These are phyloP conservation scores for Candida sanyaensis DNA, from an alignment of 1,139 yeast genomes.

Conservation along the genomic window DNA sequence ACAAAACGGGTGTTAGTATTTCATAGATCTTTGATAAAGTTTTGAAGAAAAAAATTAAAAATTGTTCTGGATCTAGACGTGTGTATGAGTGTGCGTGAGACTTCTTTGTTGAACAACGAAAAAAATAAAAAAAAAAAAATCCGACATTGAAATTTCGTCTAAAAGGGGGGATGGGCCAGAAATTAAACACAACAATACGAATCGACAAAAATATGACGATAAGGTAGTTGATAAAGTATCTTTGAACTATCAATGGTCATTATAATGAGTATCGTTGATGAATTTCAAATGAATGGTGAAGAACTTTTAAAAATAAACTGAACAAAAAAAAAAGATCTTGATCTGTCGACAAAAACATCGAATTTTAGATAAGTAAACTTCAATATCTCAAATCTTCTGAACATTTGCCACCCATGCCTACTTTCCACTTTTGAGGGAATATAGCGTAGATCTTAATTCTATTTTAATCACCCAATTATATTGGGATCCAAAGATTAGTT, in stretches of 20 bases:
- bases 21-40: not conserved
- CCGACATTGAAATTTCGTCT: not conserved
- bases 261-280: not conserved
- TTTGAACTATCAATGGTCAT: not conserved
- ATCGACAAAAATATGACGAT: too few relatives aligned
- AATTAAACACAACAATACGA: not conserved
- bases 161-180: not conserved
- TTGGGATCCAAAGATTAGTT: not conserved
- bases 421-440: too few relatives aligned
- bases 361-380: too few relatives aligned
- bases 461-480: too few relatives aligned
- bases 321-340: not conserved
- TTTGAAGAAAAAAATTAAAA: not conserved
- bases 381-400: not conserved
- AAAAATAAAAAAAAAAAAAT: not conserved
- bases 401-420: too few relatives aligned
- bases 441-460: too few relatives aligned
- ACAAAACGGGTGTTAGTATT: conserved; percentile 24
- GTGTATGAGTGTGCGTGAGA: not conserved
- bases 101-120: not conserved
- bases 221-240: not conserved
- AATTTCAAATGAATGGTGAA: not conserved
- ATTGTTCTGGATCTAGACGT: not conserved
- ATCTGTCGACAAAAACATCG: not conserved
- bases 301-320: not conserved